Base-by-base conservation (phyloP, 768 basidiomycete genomes). In the Tylopilus sp. region DNA sequence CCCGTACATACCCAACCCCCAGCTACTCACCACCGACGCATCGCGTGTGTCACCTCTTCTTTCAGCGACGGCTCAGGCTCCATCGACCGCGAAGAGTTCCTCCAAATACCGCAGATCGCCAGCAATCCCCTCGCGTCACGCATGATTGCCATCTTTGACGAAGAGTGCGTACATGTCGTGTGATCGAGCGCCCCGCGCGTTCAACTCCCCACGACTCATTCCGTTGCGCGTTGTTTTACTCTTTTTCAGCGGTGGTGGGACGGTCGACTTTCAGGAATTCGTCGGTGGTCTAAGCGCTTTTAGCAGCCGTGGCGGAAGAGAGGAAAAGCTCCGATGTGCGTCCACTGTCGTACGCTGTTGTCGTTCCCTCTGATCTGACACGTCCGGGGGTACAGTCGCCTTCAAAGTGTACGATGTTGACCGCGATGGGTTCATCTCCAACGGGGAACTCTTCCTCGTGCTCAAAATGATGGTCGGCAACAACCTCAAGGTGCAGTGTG, bases 391-490 rank as follows among this genome's bases (percentile, higher is more conserved):
- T n/a, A 36, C 22, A 99, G 97, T 99, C 65, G 97, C 97, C 22
- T 99, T 99, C 83, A 98, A 98, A 69, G 97, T 99, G 45, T 99
- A 99, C 62, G 97, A 99, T 66, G 91, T 99, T 67, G 97, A 99
- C 69, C 81, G 97, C 46, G 97, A 99, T 65, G 94, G 93, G 8
- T 99, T 72, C 72, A 99, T 99, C 69, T 97, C 94, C 12, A 99
- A 99, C 64, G 97, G 97, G 50, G 97, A 99, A 71, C 82, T 99
- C 26, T 99, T 98, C 75, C 75, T 99, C 42, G 97, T 99, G 35
- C 75, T 99, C 57, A 99, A 99, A 80, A 98, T 98, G 92, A 99
- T 99, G 97, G 97, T 98, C 44, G 97, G 97, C 30, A 98, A 89
- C 70, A 99, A 99, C 71, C 75, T 99, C 62, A 99, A 99, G 79